phyloP scores from a whole-genome alignment of 495 filamentous ascomycete species.

The Jackrogersella multiformis region DNA sequence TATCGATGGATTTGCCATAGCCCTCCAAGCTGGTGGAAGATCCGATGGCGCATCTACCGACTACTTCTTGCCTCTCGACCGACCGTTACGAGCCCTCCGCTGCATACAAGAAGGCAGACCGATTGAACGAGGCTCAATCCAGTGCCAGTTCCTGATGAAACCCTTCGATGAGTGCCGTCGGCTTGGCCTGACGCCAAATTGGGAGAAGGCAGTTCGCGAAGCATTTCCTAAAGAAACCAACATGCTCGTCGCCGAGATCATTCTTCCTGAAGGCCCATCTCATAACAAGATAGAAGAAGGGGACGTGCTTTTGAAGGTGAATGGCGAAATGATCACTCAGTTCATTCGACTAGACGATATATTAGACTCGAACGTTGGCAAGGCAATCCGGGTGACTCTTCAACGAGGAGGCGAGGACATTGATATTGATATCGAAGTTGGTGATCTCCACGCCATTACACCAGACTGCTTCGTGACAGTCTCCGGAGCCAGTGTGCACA shows the following conservation, averaged over 20 bases:
- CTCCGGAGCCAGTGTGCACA: constrained; percentile 91
- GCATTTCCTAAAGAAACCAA: constrained; percentile 92
- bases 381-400: constrained; percentile 76
- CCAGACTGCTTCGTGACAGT: constrained; percentile 96
- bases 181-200: constrained; percentile 82
- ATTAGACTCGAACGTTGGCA: constrained; percentile 85
- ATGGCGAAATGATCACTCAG: constrained; percentile 91
- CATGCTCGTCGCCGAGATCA: constrained; percentile 95
- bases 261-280: constrained; percentile 89
- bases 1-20: constrained; percentile 90
- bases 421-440: constrained; percentile 84
- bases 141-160: constrained; percentile 95
- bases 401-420: constrained; percentile 90
- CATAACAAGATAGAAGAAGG: constrained; percentile 88
- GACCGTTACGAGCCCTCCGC: constrained; percentile 83
- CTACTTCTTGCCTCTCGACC: constrained; percentile 94
- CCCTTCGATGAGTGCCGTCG: constrained; percentile 97
- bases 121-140: constrained; percentile 91
- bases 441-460: constrained; percentile 92
- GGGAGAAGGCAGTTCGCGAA: constrained; percentile 83
- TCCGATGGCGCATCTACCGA: constrained; percentile 95
- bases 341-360: constrained; percentile 95
- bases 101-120: constrained; percentile 80
- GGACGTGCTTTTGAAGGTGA: constrained; percentile 94
- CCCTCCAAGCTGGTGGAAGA: constrained; percentile 92